Percentiles rank a stretch among this genome's conserved stretches.
These are phyloP conservation scores for Podospora sp. DNA, from an alignment of 495 filamentous ascomycete species.

Conservation along the genomic window DNA sequence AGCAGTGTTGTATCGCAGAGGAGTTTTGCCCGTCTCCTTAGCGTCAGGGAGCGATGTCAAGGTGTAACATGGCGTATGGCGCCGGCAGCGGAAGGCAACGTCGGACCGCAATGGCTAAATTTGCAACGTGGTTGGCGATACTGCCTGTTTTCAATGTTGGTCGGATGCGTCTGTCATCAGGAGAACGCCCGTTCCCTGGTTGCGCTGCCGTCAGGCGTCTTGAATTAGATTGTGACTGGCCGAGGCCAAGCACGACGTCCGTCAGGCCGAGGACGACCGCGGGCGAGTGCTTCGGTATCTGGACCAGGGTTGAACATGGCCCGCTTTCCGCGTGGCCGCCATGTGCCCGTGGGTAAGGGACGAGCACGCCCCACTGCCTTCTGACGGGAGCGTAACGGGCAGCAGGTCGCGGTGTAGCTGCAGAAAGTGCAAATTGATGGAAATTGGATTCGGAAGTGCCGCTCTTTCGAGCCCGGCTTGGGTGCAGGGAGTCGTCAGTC, in stretches of 20 bases:
- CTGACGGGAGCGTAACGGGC: background rate
- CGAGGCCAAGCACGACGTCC: background rate
- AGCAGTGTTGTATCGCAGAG: background rate
- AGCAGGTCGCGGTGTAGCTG: background rate
- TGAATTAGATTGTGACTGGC: background rate
- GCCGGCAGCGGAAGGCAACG: background rate
- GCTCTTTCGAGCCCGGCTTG: background rate
- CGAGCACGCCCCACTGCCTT: background rate
- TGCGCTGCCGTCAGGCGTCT: background rate
- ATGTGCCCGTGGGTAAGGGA: background rate
- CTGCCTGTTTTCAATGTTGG: background rate
- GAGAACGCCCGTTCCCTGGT: background rate
- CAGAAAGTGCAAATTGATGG: background rate
- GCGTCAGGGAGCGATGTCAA: background rate
- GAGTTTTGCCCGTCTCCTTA: background rate
- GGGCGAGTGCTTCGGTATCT: background rate
- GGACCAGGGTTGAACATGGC: background rate
- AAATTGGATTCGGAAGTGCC: background rate
- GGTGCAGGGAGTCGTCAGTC: background rate
- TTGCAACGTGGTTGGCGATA: conserved; percentile 2
- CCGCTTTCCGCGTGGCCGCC: background rate
- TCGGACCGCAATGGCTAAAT: conserved; percentile 7
- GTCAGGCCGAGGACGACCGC: background rate
- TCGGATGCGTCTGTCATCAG: background rate
- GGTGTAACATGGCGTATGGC: background rate